Evolutionary conservation across 2,329 filamentous ascomycete species (phyloP), one percentile per base, ranked within the genome.

Genomic region (Hymenotorrendiella dingleyae): DNA sequence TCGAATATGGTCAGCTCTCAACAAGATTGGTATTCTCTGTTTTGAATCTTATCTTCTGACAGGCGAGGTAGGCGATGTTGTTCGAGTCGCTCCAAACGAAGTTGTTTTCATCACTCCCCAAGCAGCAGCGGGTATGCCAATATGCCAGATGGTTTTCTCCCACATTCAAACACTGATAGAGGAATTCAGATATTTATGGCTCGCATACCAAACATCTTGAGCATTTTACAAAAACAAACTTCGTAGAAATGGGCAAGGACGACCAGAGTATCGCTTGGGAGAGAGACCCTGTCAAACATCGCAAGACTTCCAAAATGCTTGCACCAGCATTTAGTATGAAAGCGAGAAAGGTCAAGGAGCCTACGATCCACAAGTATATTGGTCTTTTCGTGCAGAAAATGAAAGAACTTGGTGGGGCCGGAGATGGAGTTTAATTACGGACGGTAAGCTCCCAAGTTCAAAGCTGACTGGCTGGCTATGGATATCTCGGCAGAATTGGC

Each of bases 1-100:
- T n/a, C 4, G 14, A 36, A 19, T 24, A 36, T 17, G 34, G 34
- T 26, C 14, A 4, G 17, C 4, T 4, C 10, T 4, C 3, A 28
- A 8, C 4, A 38, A 20, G 72, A 67, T 75, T 32, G 71, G 70
- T 12, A 66, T 64, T 16, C 66, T 69, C 10, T 74, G 30, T 23
- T 44, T n/a, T n/a, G n/a, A 30, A 30, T 7, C 28, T 30, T 16
- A 30, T 30, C 14, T 45, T 7, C 24, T 27, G 24, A 27, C 12
- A 27, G 7, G n/a, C 12, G 12, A 35, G 20, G 9, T n/a, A 36
- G 34, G 34, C 8, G 21, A 26, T 17, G 21, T 36, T 16, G 21
- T 36, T 11, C 34, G 34, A 9, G 14, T 36, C 22, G 34, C 34
- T 24, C 34, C 34, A 26, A 36, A 36, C 12, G 34, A 36, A 17